phyloP scores from a whole-genome alignment of 164 flowering plant species.

The Houttuynia cordata region DNA sequence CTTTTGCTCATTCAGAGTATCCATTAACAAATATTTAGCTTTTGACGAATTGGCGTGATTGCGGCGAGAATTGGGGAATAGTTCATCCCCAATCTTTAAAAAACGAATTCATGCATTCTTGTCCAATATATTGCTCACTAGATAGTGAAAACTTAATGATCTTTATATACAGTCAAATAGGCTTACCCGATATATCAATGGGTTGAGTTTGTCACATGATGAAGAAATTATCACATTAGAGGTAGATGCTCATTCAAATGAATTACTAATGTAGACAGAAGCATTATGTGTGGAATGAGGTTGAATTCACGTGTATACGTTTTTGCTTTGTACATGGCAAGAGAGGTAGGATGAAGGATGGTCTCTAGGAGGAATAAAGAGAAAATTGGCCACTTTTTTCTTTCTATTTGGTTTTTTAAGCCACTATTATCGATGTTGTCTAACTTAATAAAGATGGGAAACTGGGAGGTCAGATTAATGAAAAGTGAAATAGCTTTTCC shows the following conservation, averaged over 20 bases:
- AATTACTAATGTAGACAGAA: not conserved
- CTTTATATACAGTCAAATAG: too few species aligned
- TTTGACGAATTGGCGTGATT: constrained; percentile 17
- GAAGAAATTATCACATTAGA: too few species aligned
- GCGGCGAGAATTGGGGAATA: constrained; percentile 30
- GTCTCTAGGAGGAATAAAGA: not conserved
- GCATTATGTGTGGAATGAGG: not conserved
- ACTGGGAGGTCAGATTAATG: too few species aligned
- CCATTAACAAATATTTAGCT: not conserved
- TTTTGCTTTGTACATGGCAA: not conserved
- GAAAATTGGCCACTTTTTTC: not conserved
- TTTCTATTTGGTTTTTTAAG: too few species aligned
- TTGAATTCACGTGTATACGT: not conserved
- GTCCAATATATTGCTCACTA: constrained; percentile 20
- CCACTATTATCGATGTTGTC: too few species aligned
- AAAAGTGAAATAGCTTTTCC: not conserved
- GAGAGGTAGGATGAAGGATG: not conserved
- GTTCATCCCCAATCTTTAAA: too few species aligned
- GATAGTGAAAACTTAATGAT: not conserved
- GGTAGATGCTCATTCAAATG: too few species aligned
- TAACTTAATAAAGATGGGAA: too few species aligned
- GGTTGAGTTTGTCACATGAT: too few species aligned
- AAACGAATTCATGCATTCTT: too few species aligned
- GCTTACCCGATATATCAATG: too few species aligned
- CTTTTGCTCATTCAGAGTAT: too few species aligned